A percentile compares a stretch with the other conserved stretches of the same genome.
Evolutionary conservation across 306 rosid genomes (phyloP).

Genomic region (Psophocarpus tetragonolobus): DNA sequence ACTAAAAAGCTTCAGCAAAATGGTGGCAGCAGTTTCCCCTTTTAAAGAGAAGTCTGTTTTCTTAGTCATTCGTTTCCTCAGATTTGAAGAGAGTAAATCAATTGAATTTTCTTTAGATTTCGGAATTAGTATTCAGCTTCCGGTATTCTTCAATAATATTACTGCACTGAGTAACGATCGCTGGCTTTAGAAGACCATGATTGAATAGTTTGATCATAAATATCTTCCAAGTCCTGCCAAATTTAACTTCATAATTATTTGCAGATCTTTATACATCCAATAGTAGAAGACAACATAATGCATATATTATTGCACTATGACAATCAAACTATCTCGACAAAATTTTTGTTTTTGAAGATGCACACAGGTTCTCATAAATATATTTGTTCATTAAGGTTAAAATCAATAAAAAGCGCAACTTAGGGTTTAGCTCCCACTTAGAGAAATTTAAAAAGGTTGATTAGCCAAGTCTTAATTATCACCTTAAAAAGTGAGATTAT

Average conservation of each 20-base stretch:
- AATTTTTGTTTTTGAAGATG: background rate
- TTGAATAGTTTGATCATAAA: conserved; percentile 71
- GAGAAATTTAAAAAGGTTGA: too few species aligned
- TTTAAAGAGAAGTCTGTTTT: background rate
- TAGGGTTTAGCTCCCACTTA: background rate
- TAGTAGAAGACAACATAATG: background rate
- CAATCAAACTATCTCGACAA: background rate
- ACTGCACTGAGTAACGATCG: conserved; percentile 51
- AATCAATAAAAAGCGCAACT: background rate
- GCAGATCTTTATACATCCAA: background rate
- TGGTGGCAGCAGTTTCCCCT: conserved; percentile 16
- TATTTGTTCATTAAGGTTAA: background rate
- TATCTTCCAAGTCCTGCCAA: conserved; percentile 77
- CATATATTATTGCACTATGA: conserved; percentile 1
- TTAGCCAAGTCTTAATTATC: background rate
- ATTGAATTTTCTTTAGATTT: conserved; percentile 32
- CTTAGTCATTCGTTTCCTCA: background rate
- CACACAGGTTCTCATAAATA: background rate
- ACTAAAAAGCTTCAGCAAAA: background rate
- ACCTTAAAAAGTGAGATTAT: background rate
- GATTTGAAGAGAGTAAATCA: background rate
- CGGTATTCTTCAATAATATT: conserved; percentile 51
- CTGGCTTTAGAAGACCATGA: conserved; percentile 67
- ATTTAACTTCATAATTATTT: background rate
- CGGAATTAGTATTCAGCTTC: conserved; percentile 44